These are phyloP conservation scores for Candida easanensis DNA, from an alignment of 805 yeast species.

Conservation along the genomic window DNA sequence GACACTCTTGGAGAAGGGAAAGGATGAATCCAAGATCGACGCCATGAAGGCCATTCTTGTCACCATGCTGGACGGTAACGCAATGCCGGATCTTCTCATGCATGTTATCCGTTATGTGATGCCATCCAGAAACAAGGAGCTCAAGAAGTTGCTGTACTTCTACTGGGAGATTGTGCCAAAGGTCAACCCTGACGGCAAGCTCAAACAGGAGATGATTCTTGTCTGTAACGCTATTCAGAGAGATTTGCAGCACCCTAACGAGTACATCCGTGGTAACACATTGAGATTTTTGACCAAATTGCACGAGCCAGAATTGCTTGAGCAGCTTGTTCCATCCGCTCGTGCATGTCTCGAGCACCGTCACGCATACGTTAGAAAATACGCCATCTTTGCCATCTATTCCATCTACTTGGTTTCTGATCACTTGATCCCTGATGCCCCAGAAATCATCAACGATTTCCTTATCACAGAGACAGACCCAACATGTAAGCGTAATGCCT, in stretches of 20 bases:
- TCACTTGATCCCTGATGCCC: slow-evolving; percentile 93
- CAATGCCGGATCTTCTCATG: slow-evolving; percentile 91
- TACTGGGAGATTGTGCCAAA: slow-evolving; percentile 99
- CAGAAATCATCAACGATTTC: slow-evolving; percentile 72
- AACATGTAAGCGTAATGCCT: slow-evolving; percentile 93
- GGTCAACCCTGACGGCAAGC: slow-evolving; percentile 79
- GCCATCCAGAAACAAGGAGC: slow-evolving; percentile 90
- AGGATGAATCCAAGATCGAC: slow-evolving; percentile 81
- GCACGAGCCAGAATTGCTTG: slow-evolving; percentile 89
- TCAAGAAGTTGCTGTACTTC: slow-evolving; percentile 88
- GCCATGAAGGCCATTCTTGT: slow-evolving; percentile 88
- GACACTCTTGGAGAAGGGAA: slow-evolving; percentile 78
- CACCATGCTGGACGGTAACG: slow-evolving; percentile 87
- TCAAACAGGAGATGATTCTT: slow-evolving; percentile 97
- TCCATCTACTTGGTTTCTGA: slow-evolving; percentile 81
- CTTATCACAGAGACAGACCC: slow-evolving; percentile 84
- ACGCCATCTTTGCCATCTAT: slow-evolving; percentile 88
- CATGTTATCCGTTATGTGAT: slow-evolving; percentile 94
- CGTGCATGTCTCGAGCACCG: slow-evolving; percentile 91
- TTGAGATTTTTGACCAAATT: slow-evolving; percentile 87
- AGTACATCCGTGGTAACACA: slow-evolving; percentile 93
- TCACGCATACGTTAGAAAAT: slow-evolving; percentile 96
- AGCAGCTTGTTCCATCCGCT: slow-evolving; percentile 91
- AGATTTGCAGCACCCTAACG: slow-evolving; percentile 97
- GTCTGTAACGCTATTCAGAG: slow-evolving; percentile 97